Conservation (phyloP, 495 filamentous ascomycete genomes). For the Tuber umbilicatum region DNA sequence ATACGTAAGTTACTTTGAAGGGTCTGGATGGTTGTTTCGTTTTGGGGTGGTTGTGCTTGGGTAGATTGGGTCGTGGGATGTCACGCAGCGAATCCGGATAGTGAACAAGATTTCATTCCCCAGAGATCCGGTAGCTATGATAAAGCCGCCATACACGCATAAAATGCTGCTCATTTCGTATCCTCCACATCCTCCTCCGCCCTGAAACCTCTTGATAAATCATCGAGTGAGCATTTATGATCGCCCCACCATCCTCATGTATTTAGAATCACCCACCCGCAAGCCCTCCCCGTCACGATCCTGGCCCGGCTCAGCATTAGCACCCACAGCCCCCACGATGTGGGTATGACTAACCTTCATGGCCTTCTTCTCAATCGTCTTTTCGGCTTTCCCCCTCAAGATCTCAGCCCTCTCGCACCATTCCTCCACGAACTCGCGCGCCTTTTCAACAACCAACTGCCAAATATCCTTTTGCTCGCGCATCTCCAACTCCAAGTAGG, state of each 20-base stretch:
- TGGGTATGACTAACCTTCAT: too few relatives aligned
- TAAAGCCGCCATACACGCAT: too few relatives aligned
- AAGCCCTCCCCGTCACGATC: background rate
- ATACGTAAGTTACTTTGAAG: too few relatives aligned
- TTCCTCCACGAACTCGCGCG: too few relatives aligned
- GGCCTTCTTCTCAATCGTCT: too few relatives aligned
- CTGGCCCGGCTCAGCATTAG: background rate
- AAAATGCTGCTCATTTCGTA: background rate
- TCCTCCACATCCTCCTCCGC: background rate
- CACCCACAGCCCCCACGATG: background rate
- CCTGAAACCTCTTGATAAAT: background rate
- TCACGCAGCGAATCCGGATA: background rate
- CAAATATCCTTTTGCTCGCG: constrained; percentile 47
- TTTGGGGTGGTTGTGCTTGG: too few relatives aligned
- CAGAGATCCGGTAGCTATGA: background rate
- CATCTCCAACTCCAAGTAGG: constrained; percentile 47
- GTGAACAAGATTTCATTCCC: background rate
- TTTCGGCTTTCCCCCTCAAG: too few relatives aligned
- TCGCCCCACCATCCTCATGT: background rate
- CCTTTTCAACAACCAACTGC: too few relatives aligned
- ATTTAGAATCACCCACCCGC: background rate
- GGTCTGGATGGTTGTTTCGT: too few relatives aligned
- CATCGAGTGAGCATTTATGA: background rate
- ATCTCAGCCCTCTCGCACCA: too few relatives aligned
- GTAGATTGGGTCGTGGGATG: background rate